These are phyloP conservation scores for Vitis hybrid DNA, from an alignment of 177 flowering plant genomes.

Conservation along the genomic window DNA sequence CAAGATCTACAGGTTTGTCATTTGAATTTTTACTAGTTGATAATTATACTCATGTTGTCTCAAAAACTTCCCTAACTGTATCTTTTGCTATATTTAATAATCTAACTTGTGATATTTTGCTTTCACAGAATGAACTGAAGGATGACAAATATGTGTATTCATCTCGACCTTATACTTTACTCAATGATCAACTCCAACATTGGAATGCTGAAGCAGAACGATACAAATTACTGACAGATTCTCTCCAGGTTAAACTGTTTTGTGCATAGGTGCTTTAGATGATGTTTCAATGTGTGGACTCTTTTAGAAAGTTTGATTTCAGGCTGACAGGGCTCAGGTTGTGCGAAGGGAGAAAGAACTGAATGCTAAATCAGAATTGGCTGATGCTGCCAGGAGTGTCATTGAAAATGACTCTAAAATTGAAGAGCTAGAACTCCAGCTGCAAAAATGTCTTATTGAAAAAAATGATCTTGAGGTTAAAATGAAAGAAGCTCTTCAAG, in stretches of 20 bases:
- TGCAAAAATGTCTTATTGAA: conserved; percentile 58
- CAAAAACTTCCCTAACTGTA: background rate
- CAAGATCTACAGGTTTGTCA: conserved; percentile 71
- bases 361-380: conserved; percentile 50
- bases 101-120: conserved; percentile 12
- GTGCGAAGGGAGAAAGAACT: conserved; percentile 80
- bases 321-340: conserved; percentile 75
- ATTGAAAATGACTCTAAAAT: conserved; percentile 48
- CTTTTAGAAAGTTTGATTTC: conserved; percentile 25
- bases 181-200: conserved; percentile 79
- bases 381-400: conserved; percentile 52
- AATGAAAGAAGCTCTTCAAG: conserved; percentile 87
- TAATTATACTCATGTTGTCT: background rate
- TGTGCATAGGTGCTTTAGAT: conserved; percentile 2
- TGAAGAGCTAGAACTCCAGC: conserved; percentile 67
- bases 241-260: conserved; percentile 60
- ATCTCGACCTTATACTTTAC: conserved; percentile 64
- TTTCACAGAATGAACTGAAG: conserved; percentile 63
- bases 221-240: conserved; percentile 59
- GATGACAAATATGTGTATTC: conserved; percentile 67
- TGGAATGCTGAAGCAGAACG: conserved; percentile 75
- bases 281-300: conserved; percentile 4
- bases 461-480: conserved; percentile 79
- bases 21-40: background rate
- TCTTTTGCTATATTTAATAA: background rate